phyloP scores from a whole-genome alignment of 495 filamentous ascomycete genomes.

The Aspergillus funiculosus region DNA sequence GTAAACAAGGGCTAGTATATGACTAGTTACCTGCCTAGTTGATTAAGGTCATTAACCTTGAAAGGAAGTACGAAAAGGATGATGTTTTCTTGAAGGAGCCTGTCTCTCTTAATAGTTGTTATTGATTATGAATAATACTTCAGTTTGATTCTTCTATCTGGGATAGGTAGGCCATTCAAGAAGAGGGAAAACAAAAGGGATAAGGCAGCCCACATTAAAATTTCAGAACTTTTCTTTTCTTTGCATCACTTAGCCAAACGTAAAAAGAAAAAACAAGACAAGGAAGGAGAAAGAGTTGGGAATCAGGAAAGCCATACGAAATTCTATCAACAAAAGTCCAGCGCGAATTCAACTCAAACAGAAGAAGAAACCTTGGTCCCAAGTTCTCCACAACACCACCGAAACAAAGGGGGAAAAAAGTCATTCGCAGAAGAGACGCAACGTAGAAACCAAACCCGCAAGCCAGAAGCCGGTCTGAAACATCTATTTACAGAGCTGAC shows the following conservation, averaged over 20 bases:
- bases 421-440: slow-evolving; percentile 2
- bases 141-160: no score
- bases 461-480: slow-evolving; percentile 11
- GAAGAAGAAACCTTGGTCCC: background rate
- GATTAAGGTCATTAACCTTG: background rate
- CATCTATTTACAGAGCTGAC: slow-evolving; percentile 32
- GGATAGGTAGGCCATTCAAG: no score
- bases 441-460: background rate
- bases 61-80: no score
- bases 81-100: no score
- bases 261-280: slow-evolving; percentile 7
- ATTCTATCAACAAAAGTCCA: slow-evolving; percentile 28
- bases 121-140: no score
- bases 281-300: slow-evolving; percentile 12
- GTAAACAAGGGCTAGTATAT: no score
- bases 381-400: slow-evolving; percentile 13
- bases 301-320: slow-evolving; percentile 16
- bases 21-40: no score
- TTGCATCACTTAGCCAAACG: slow-evolving; percentile 10
- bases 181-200: background rate
- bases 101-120: no score
- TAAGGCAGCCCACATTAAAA: background rate
- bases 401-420: background rate
- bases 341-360: slow-evolving; percentile 9
- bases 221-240: slow-evolving; percentile 16